Percentiles rank a stretch among this genome's conserved stretches.
These are phyloP conservation scores for Sapria himalayana DNA, from an alignment of 345 rosid species.

Conservation along the genomic window DNA sequence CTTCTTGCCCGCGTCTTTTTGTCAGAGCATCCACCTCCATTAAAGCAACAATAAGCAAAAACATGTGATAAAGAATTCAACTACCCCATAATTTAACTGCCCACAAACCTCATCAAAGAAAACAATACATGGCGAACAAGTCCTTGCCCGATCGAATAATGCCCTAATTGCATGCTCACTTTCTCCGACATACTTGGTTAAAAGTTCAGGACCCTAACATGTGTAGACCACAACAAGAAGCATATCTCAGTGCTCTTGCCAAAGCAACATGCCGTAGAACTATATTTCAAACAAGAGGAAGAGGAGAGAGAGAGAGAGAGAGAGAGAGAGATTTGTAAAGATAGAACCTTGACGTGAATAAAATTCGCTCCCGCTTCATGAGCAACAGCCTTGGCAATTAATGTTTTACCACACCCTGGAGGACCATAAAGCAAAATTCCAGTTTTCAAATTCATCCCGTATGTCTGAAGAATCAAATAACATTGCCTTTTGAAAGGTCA, in stretches of 20 bases:
- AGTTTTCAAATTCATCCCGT: slow-evolving; percentile 54
- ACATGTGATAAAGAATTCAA: too few relatives aligned
- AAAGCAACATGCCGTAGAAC: neutral
- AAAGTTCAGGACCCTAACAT: slow-evolving; percentile 70
- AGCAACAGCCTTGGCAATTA: slow-evolving; percentile 94
- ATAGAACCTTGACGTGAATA: slow-evolving; percentile 80
- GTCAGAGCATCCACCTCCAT: too few relatives aligned
- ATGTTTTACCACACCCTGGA: slow-evolving; percentile 95
- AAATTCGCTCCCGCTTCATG: slow-evolving; percentile 95
- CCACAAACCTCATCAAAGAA: slow-evolving; percentile 81
- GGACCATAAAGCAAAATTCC: slow-evolving; percentile 96
- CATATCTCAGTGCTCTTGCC: too few relatives aligned
- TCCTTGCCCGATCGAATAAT: slow-evolving; percentile 63
- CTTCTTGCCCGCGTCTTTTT: too few relatives aligned
- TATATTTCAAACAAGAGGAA: neutral
- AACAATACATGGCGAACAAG: slow-evolving; percentile 71
- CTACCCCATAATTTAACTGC: too few relatives aligned
- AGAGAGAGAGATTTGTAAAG: too few relatives aligned
- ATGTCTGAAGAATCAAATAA: slow-evolving; percentile 26
- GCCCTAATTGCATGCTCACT: slow-evolving; percentile 77
- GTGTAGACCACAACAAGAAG: too few relatives aligned
- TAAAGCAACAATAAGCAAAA: too few relatives aligned
- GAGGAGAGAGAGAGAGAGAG: neutral
- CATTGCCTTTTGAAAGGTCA: too few relatives aligned
- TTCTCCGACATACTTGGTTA: slow-evolving; percentile 92